A percentile compares a stretch with the other conserved stretches of the same genome.
Conservation (phyloP, 495 filamentous ascomycete genomes). For the Annulohypoxylon stygium region DNA sequence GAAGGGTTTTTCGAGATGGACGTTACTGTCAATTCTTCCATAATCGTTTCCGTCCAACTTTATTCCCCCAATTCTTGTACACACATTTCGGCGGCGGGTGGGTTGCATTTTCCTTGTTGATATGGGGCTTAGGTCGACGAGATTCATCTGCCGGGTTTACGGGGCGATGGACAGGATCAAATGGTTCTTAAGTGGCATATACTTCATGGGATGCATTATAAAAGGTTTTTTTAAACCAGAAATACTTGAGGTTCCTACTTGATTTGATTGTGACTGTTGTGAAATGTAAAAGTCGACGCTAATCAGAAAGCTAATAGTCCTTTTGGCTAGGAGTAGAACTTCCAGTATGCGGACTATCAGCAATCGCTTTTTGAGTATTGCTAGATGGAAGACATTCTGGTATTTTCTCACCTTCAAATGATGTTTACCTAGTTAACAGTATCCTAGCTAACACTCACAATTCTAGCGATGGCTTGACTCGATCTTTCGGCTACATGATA, state of each 20-base stretch:
- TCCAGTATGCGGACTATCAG: not conserved
- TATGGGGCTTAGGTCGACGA: not conserved
- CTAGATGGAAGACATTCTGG: not conserved
- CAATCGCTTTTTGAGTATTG: too few species aligned
- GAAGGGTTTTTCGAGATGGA: constrained; percentile 36
- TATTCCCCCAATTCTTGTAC: constrained; percentile 1
- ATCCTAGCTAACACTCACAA: too few species aligned
- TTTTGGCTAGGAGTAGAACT: not conserved
- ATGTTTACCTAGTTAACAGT: too few species aligned
- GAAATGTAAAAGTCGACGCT: not conserved
- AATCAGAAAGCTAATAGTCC: not conserved
- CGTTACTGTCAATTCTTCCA: constrained; percentile 28
- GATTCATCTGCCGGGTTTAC: not conserved
- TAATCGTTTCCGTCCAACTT: not conserved
- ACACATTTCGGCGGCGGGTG: not conserved
- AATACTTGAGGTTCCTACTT: not conserved
- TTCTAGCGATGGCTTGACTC: too few species aligned
- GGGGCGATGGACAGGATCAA: not conserved
- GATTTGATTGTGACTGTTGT: constrained; percentile 1
- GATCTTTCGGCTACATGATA: too few species aligned
- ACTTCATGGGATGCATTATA: not conserved
- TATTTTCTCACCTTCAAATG: not conserved
- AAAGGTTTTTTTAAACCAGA: not conserved
- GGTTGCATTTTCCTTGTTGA: not conserved
- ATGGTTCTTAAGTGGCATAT: not conserved